These are phyloP conservation scores for Santalum album DNA, from an alignment of 164 flowering plant genomes.

Conservation along the genomic window DNA sequence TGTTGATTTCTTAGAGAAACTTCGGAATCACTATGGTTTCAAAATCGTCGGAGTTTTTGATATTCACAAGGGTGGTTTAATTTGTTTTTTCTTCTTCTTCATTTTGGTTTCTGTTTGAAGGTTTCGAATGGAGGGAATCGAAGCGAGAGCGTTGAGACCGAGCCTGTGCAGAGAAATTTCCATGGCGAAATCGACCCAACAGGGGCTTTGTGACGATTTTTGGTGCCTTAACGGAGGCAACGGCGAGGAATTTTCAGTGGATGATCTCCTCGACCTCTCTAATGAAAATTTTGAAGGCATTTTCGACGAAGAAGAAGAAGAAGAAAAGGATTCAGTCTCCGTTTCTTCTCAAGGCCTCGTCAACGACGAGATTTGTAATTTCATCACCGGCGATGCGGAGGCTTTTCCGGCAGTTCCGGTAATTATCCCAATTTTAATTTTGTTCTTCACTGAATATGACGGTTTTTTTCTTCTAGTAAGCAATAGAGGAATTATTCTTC, in stretches of 20 bases:
- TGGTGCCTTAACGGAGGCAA: slow-evolving; percentile 8
- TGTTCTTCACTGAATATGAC: too few relatives aligned
- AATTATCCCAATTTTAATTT: too few relatives aligned
- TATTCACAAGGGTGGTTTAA: too few relatives aligned
- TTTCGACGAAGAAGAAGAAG: slow-evolving; percentile 15
- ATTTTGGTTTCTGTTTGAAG: too few relatives aligned
- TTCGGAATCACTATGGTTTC: too few relatives aligned
- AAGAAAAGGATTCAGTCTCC: slow-evolving; percentile 18
- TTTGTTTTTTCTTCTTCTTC: too few relatives aligned
- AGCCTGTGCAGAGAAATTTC: slow-evolving; percentile 35
- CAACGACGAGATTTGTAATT: slow-evolving; percentile 23
- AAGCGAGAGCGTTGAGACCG: slow-evolving; percentile 43
- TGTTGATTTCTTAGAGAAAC: too few relatives aligned
- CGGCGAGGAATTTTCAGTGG: slow-evolving; percentile 60
- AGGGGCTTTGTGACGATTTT: slow-evolving; percentile 22
- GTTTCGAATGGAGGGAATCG: slow-evolving; percentile 36
- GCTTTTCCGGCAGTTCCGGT: slow-evolving; percentile 48
- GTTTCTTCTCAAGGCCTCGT: slow-evolving; percentile 13
- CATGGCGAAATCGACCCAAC: slow-evolving; percentile 21
- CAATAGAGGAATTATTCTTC: too few relatives aligned
- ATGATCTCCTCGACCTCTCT: slow-evolving; percentile 59
- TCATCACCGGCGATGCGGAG: slow-evolving; percentile 18
- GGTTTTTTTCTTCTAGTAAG: too few relatives aligned
- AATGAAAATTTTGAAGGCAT: slow-evolving; percentile 29
- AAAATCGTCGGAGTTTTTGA: too few relatives aligned